These are phyloP conservation scores for Cutaneotrichosporon sp. DNA, from an alignment of 1,284 basidiomycete species.

Conservation along the genomic window DNA sequence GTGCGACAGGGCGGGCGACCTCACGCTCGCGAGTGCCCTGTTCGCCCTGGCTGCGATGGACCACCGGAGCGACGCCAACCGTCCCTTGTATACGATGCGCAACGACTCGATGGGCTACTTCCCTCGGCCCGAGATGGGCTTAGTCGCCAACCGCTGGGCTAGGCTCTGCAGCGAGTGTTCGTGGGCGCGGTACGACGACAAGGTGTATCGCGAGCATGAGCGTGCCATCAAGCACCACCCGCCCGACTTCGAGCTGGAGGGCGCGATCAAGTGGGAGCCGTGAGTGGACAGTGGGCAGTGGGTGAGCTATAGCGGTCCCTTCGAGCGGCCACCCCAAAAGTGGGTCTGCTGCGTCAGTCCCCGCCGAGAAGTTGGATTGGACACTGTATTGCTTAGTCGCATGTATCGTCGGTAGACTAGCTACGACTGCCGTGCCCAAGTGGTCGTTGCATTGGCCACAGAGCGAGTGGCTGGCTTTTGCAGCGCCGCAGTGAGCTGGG, in stretches of 20 bases:
- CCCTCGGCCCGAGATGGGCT: background rate
- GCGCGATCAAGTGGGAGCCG: too few relatives aligned
- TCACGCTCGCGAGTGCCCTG: conserved; percentile 12
- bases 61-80: conserved; percentile 1
- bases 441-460: background rate
- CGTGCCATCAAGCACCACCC: background rate
- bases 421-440: background rate
- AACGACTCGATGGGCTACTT: conserved; percentile 7
- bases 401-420: background rate
- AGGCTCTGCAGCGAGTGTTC: background rate
- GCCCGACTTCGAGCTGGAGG: background rate
- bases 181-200: too few relatives aligned
- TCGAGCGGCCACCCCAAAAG: background rate
- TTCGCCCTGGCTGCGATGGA: conserved; percentile 12
- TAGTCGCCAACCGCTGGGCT: background rate
- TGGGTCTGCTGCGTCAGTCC: background rate
- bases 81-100: conserved; percentile 15
- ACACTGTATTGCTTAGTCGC: background rate
- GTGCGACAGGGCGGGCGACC: conserved; percentile 7
- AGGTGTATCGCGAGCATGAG: background rate
- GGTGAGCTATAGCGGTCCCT: too few relatives aligned
- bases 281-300: background rate
- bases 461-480: background rate
- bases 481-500: background rate
- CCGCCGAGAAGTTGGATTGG: background rate